Evolutionary conservation across 1,139 yeast genomes (phyloP).

Genomic region (Suhomyces maxii): DNA sequence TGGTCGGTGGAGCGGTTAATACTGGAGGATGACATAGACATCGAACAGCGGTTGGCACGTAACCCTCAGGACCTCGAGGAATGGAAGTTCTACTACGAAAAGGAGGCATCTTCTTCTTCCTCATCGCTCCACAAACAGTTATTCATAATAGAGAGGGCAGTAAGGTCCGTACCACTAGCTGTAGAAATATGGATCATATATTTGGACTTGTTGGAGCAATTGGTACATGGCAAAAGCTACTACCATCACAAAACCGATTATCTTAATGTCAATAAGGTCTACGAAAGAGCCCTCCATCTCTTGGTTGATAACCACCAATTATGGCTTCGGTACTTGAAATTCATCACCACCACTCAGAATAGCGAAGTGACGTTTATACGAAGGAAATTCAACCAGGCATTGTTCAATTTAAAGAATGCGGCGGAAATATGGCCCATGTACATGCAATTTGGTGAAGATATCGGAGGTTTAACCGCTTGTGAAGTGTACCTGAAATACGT

Average conservation of each 20-base stretch:
- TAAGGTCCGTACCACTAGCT: conserved; percentile 46
- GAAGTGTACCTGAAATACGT: conserved; percentile 47
- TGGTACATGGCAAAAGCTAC: conserved; percentile 28
- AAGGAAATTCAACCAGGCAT: conserved; percentile 51
- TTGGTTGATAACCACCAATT: conserved; percentile 48
- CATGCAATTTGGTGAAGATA: conserved; percentile 49
- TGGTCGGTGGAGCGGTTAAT: background rate
- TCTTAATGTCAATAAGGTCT: conserved; percentile 38
- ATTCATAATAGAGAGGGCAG: conserved; percentile 57
- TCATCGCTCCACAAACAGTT: conserved; percentile 30
- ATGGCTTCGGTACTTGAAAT: conserved; percentile 58
- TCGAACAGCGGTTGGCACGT: conserved; percentile 46
- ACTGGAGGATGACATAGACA: conserved; percentile 3
- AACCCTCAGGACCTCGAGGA: conserved; percentile 42
- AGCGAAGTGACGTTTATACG: conserved; percentile 47
- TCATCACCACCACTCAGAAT: conserved; percentile 34
- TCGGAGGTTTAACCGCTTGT: conserved; percentile 46
- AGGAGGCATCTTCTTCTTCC: conserved; percentile 23
- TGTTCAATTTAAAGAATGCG: conserved; percentile 59
- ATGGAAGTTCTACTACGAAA: conserved; percentile 57
- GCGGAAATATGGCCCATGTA: conserved; percentile 60
- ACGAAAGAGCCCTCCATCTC: conserved; percentile 47
- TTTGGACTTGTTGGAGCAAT: conserved; percentile 39
- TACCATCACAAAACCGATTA: conserved; percentile 31
- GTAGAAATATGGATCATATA: conserved; percentile 60